These are phyloP conservation scores for Stenogyne calaminthoides DNA, from an alignment of 305 asterid genomes.

Conservation along the genomic window DNA sequence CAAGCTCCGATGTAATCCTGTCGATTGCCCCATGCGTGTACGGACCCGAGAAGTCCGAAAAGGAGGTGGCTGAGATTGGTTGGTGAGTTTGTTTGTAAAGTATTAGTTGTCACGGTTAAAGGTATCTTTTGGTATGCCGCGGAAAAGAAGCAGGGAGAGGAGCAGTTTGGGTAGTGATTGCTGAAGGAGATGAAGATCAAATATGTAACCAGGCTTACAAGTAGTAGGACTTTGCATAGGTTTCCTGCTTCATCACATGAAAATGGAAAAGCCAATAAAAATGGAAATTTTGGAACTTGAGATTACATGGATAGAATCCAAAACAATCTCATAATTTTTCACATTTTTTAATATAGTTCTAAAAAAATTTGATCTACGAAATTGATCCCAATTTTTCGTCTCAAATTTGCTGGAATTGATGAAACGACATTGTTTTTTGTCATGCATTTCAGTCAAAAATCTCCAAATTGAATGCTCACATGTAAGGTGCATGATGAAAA, in stretches of 20 bases:
- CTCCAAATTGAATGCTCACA: too few species aligned
- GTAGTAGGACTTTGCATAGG: neutral
- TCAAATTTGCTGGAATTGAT: too few species aligned
- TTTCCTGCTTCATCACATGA: neutral
- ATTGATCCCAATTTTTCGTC: too few species aligned
- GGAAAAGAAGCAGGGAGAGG: neutral
- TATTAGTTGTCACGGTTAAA: neutral
- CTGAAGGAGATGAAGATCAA: neutral
- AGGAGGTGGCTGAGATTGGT: neutral
- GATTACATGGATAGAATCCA: too few species aligned
- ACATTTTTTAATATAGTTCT: too few species aligned
- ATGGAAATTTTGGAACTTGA: too few species aligned
- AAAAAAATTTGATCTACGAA: too few species aligned
- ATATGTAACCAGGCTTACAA: neutral
- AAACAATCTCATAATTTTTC: too few species aligned
- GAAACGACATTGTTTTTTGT: too few species aligned
- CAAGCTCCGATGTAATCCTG: neutral
- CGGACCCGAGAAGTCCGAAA: neutral
- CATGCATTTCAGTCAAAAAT: too few species aligned
- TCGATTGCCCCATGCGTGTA: neutral
- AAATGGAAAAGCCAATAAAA: too few species aligned
- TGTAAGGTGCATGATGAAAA: too few species aligned
- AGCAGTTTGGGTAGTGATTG: neutral
- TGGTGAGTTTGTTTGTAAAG: neutral
- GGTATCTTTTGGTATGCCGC: neutral